These are phyloP conservation scores for Candolleomyces aberdarensis DNA, from an alignment of 768 basidiomycete genomes.

Conservation along the genomic window DNA sequence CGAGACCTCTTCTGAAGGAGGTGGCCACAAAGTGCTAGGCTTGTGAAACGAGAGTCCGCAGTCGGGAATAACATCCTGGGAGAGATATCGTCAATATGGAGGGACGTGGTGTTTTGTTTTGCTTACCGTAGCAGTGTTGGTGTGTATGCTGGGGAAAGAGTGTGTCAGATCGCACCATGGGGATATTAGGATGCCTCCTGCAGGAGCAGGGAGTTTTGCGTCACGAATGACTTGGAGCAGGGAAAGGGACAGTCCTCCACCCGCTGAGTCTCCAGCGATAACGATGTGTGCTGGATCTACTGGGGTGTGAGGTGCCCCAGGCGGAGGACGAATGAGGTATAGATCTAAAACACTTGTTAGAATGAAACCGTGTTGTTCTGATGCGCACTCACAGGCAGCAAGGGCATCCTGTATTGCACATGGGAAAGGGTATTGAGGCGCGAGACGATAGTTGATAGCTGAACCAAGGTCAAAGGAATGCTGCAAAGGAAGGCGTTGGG, in stretches of 20 bases:
- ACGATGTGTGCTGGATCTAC: conserved; percentile 82
- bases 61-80: conserved; percentile 75
- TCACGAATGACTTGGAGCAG: conserved; percentile 89
- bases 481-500: background rate
- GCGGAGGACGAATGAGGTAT: conserved; percentile 86
- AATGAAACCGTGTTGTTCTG: background rate
- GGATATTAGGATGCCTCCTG: conserved; percentile 85
- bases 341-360: conserved; percentile 49
- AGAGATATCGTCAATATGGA: background rate
- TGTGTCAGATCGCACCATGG: conserved; percentile 95
- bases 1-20: conserved; percentile 63
- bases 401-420: conserved; percentile 87
- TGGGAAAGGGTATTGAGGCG: conserved; percentile 97
- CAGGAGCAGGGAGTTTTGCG: conserved; percentile 73
- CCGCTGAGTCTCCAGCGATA: conserved; percentile 89
- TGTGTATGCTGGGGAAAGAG: conserved; percentile 85
- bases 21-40: conserved; percentile 78
- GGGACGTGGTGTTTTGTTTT: background rate
- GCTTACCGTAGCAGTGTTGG: conserved; percentile 78
- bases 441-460: conserved; percentile 84
- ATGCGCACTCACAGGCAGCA: conserved; percentile 66
- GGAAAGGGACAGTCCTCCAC: conserved; percentile 82
- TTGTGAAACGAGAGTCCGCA: conserved; percentile 78
- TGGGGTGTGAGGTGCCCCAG: conserved; percentile 69
- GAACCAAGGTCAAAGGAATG: conserved; percentile 11